phyloP scores from a whole-genome alignment of 306 rosid species.

The Mucuna pruriens region DNA sequence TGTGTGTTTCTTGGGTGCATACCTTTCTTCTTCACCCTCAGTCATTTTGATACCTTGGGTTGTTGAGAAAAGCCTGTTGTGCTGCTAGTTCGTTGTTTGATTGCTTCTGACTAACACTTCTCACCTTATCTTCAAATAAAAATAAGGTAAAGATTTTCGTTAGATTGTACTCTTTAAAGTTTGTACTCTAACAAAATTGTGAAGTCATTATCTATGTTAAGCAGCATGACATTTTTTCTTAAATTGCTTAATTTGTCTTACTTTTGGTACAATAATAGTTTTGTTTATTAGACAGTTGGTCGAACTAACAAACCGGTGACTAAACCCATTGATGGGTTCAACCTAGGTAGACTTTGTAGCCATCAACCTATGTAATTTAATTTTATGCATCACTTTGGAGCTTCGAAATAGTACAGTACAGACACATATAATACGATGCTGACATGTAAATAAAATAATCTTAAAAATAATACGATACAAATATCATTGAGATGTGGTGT shows the following conservation, averaged over 20 bases:
- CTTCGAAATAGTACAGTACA: neutral
- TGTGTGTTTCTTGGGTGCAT: neutral
- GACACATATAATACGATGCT: neutral
- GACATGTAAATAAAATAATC: neutral
- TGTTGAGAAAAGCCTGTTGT: neutral
- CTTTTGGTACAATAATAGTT: neutral
- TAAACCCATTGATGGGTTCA: neutral
- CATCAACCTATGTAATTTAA: neutral
- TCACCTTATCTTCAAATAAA: neutral
- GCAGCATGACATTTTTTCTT: neutral
- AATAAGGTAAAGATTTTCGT: neutral
- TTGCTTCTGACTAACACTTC: neutral
- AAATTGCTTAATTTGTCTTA: neutral
- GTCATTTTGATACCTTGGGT: neutral
- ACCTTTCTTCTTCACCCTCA: neutral
- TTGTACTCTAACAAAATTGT: neutral
- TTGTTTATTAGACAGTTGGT: neutral
- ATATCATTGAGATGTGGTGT: neutral
- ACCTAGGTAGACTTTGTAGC: neutral
- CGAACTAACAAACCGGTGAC: constrained; percentile 20
- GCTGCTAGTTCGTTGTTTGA: neutral
- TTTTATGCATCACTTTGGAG: neutral
- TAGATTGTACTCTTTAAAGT: neutral
- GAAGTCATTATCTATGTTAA: neutral
- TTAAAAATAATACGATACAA: neutral